Conservation (phyloP, 2,329 filamentous ascomycete genomes). For the Coleophoma crateriformis region DNA sequence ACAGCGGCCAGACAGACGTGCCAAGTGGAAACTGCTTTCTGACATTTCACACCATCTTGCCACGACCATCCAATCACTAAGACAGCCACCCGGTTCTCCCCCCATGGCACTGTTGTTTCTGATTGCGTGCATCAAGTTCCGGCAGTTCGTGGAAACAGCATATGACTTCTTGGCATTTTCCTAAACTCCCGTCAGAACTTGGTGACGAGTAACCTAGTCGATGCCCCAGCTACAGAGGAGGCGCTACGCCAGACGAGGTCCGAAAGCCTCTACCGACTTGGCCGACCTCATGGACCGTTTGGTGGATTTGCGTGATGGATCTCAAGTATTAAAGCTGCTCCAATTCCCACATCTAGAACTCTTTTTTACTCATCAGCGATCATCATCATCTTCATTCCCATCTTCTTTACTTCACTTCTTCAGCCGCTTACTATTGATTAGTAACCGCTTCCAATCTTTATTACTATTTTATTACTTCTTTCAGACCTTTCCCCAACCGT, state of each 20-base stretch:
- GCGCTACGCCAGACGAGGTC: neutral
- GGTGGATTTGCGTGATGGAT: neutral
- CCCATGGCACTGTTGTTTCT: neutral
- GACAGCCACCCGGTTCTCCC: neutral
- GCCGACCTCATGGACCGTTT: too few species aligned
- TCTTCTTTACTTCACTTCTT: slow-evolving; percentile 10
- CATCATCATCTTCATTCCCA: slow-evolving; percentile 13
- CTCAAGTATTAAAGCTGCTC: slow-evolving; percentile 18
- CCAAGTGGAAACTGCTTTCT: slow-evolving; percentile 1
- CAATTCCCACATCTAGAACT: slow-evolving; percentile 7
- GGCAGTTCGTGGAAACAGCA: neutral
- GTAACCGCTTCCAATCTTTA: slow-evolving; percentile 21
- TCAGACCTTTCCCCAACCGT: slow-evolving; percentile 7
- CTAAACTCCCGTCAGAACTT: neutral
- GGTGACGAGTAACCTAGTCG: neutral
- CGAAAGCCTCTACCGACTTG: neutral
- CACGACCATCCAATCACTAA: neutral
- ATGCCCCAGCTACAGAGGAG: neutral
- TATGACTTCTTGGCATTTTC: slow-evolving; percentile 9
- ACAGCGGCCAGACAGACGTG: neutral
- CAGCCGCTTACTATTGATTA: slow-evolving; percentile 23
- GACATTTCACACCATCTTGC: neutral
- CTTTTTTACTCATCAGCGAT: slow-evolving; percentile 20
- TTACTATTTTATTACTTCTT: slow-evolving; percentile 6
- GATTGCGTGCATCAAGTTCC: neutral